Base-by-base conservation (phyloP, 1,284 basidiomycete species). In the Marasmius sp. region DNA sequence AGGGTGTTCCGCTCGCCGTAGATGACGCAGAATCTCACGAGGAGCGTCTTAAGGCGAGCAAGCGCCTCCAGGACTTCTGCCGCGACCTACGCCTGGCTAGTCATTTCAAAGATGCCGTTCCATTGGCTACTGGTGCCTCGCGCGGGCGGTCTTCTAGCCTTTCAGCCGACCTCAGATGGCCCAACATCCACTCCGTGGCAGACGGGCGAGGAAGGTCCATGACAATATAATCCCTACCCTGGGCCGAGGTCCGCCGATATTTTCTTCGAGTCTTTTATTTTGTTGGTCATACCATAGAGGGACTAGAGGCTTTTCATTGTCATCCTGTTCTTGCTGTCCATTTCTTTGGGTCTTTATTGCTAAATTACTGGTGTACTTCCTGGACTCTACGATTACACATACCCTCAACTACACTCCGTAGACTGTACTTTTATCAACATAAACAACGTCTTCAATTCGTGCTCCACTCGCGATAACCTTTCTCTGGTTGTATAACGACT, bases 21-120 rank as follows among this genome's bases (percentile, higher is more conserved):
- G 45, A 58, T 20, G 45, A 58, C 38, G 58, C 41, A 14, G 71
- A 71, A 36, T 75, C 77, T 47, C 63, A 65, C 7, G 69, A 72
- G 39, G 78, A 80, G 57, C 68, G 78, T 10, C 64, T 63, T 1
- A 68, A 67, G 51, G 79, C 80, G 7, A 74, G 76, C 6, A 70
- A 73, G 63, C 70, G 73, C n/a, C 71, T 82, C 8, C 77, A 80
- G 65, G 75, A 74, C 14, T 76, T 80, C 50, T 82, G 81, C 66
- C 67, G 72, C 11, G 77, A 80, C 61, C 69, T 81, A 20, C 67
- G 69, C 20, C 68, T 81, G 33, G 67, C 74, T 11, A 77, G 77
- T 54, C 54, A 51, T 43, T 59, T 65, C 43, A 52, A 59, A 34
- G 59, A 55, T 39, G 51, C 53, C 36, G n/a, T 39, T 20, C 38